These are phyloP conservation scores for Magnolia kwangsiensis DNA, from an alignment of 164 flowering plant genomes.

Conservation along the genomic window DNA sequence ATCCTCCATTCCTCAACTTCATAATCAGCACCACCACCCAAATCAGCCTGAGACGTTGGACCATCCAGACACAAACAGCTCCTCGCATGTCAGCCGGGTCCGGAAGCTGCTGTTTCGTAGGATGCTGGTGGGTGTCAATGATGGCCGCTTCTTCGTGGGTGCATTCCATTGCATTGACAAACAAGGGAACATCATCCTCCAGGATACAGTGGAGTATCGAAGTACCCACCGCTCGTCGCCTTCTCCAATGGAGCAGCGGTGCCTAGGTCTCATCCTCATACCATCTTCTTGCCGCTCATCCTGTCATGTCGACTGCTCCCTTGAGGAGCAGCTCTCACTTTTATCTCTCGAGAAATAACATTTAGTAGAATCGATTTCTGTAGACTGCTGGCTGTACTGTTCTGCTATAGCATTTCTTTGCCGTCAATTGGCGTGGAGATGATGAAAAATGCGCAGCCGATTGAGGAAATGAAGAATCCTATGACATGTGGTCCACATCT, in stretches of 20 bases:
- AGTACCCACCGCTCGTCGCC: constrained; percentile 60
- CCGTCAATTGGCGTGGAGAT: too few species aligned
- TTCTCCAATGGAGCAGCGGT: constrained; percentile 81
- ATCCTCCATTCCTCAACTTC: background rate
- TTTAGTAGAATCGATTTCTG: background rate
- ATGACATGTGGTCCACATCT: too few species aligned
- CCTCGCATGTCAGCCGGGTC: constrained; percentile 23
- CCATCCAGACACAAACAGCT: background rate
- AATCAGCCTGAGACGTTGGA: background rate
- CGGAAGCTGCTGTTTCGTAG: constrained; percentile 51
- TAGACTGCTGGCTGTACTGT: too few species aligned
- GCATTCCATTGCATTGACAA: constrained; percentile 85
- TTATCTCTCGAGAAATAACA: constrained; percentile 40
- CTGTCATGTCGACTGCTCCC: constrained; percentile 72
- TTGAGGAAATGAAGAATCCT: too few species aligned
- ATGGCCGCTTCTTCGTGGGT: constrained; percentile 82
- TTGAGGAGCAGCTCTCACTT: constrained; percentile 64
- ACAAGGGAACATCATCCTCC: constrained; percentile 93
- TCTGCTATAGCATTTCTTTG: too few species aligned
- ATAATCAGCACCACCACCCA: background rate
- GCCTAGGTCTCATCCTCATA: constrained; percentile 85
- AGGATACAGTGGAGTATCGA: constrained; percentile 85
- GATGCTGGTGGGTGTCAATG: constrained; percentile 78
- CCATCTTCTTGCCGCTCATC: constrained; percentile 73
- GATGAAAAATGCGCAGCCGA: too few species aligned